Evolutionary conservation across 78 protist species (phyloP), one percentile per base, ranked within the genome.

Genomic region (Polysphondylium violaceum): DNA sequence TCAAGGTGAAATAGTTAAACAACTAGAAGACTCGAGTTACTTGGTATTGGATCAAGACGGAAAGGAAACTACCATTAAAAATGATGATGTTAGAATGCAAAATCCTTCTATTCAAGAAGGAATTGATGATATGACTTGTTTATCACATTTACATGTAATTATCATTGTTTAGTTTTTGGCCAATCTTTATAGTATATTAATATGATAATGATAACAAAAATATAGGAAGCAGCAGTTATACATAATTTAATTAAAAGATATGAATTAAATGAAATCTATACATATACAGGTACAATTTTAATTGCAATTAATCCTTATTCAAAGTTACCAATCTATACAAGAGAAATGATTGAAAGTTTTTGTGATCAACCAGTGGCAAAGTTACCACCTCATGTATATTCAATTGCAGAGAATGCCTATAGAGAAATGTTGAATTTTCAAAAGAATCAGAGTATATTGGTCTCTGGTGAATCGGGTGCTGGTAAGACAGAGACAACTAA

Each of bases 381-480:
- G 41, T 71, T 83, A 59, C 76, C 76, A 29, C 97, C 97, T 40
- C 97, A 95, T 68, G 94, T 95, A 21, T 95, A 72, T 60, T 76
- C 94, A 5, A 81, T 95, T 55, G 95, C 96, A 4, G 87, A 87
- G 50, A 36, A 27, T 4, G 74, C 97, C 6, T 87, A 86, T 77
- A 36, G 86, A 25, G 65, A 75, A 29, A 91, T 91, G 95, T 74
- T 83, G 44, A 91, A 73, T 53, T 44, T 35, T 25, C 76, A 75
- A 53, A 71, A 58, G 89, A 78, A 91, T 40, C 95, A 92, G 41
- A 51, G 77, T 1, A 85, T 92, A 17, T 43, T 92, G 19, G 89
- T 92, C 3, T 44, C 73, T 29, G 97, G 97, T 53, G 97, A 95
- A 71, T 90, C 95, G 17, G 97, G 97, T 68, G 95, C 95, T 7